Evolutionary conservation across 768 basidiomycete genomes (phyloP).

Genomic region (Fomitopsis serialis): DNA sequence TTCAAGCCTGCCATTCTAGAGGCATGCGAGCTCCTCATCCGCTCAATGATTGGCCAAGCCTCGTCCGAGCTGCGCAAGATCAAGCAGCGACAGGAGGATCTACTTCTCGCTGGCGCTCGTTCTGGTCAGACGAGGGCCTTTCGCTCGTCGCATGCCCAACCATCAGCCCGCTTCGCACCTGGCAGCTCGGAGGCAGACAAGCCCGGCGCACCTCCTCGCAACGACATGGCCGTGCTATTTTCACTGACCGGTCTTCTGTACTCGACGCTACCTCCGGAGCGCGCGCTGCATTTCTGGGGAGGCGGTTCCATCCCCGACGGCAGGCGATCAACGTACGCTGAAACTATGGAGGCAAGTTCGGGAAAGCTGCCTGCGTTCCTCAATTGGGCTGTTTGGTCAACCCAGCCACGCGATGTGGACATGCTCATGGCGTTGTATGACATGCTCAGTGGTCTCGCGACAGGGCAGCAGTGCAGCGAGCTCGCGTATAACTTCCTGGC

Average conservation of each 20-base stretch:
- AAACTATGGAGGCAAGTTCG: constrained; percentile 53
- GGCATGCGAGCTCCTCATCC: constrained; percentile 66
- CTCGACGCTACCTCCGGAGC: constrained; percentile 63
- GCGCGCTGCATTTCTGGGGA: constrained; percentile 85
- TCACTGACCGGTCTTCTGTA: constrained; percentile 81
- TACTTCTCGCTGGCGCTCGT: constrained; percentile 61
- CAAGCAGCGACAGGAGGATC: constrained; percentile 86
- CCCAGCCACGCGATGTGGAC: constrained; percentile 63
- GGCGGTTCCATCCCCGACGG: constrained; percentile 43
- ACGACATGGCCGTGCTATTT: constrained; percentile 82
- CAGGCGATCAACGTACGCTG: constrained; percentile 45
- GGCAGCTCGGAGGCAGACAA: constrained; percentile 21
- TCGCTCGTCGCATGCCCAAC: constrained; percentile 30
- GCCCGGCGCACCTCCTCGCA: constrained; percentile 48
- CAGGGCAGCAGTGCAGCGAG: constrained; percentile 82
- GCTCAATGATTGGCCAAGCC: constrained; percentile 68
- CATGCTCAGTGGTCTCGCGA: constrained; percentile 81
- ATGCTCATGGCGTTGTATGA: constrained; percentile 82
- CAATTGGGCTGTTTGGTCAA: constrained; percentile 88
- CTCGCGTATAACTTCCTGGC: constrained; percentile 87
- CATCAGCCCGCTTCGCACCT: constrained; percentile 11
- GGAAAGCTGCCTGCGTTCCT: constrained; percentile 71
- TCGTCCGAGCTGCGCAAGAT: constrained; percentile 81
- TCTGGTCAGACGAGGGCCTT: constrained; percentile 54
- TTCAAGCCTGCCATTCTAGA: constrained; percentile 54